Base-by-base conservation (phyloP, 257 asterid species). In the Leonotis leonurus region DNA sequence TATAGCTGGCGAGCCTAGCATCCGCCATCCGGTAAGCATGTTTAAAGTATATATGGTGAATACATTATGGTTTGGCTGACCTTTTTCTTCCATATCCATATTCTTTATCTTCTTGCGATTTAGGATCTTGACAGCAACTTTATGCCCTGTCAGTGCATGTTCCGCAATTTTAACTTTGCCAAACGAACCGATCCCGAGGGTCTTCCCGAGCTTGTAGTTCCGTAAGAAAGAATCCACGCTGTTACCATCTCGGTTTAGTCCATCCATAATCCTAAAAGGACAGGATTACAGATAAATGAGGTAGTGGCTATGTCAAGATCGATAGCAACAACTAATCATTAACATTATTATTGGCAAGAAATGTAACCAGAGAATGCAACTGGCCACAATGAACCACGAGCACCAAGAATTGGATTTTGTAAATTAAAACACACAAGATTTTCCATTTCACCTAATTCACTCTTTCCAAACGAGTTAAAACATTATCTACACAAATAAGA, bases 81-180 rank as follows among this genome's bases (percentile, higher is more conserved):
- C 96, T 83, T 88, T 88, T 68, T 88, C 95, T 62, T 88, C 96
- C 96, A 88, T 85, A 36, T 88, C 96, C 96, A 88, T 83, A 37
- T 81, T 81, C 81, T 86, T 85, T 41, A 88, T 88, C 76, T 81
- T 88, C 49, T 81, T 83, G 27, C n/a, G n/a, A n/a, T n/a, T n/a
- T n/a, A n/a, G n/a, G n/a, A n/a, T n/a, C n/a, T n/a, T n/a, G n/a
- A n/a, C n/a, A n/a, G n/a, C n/a, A n/a, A n/a, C n/a, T n/a, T n/a
- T n/a, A n/a, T n/a, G n/a, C n/a, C n/a, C n/a, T n/a, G n/a, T n/a
- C n/a, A n/a, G n/a, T n/a, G n/a, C n/a, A n/a, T n/a, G n/a, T n/a
- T n/a, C n/a, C n/a, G n/a, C n/a, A n/a, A n/a, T n/a, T n/a, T n/a
- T n/a, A n/a, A n/a, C n/a, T n/a, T n/a, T n/a, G n/a, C n/a, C 33